Percentiles rank a stretch among this genome's conserved stretches.
Conservation (phyloP, 257 asterid species). For the Lithospermum erythrorhizon region DNA sequence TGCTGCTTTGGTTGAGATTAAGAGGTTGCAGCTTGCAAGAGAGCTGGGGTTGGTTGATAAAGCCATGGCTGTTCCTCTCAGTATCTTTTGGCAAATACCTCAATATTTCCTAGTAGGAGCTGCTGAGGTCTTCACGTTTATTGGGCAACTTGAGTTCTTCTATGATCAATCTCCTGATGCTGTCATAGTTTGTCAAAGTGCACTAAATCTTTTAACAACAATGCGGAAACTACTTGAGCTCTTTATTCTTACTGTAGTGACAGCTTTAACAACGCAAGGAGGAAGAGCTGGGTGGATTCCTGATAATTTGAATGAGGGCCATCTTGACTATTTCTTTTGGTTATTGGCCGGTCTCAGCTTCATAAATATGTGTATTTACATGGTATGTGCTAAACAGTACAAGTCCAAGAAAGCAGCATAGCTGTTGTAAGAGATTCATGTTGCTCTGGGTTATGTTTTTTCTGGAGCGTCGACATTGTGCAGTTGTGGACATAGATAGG, state of each 20-base stretch:
- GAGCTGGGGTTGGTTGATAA: conserved; percentile 36
- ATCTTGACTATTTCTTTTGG: conserved; percentile 80
- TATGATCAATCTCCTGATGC: conserved; percentile 95
- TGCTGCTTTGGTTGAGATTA: conserved; percentile 67
- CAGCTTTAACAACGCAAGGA: conserved; percentile 50
- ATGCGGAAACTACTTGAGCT: conserved; percentile 74
- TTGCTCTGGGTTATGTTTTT: too few species aligned
- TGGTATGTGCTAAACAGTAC: conserved; percentile 55
- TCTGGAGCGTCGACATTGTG: not conserved
- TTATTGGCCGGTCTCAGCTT: conserved; percentile 72
- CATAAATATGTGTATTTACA: conserved; percentile 47
- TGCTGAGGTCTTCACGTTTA: conserved; percentile 64
- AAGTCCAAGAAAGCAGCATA: conserved; percentile 63
- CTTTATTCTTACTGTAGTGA: conserved; percentile 70
- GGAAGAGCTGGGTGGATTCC: conserved; percentile 84
- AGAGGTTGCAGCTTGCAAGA: conserved; percentile 38
- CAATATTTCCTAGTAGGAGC: conserved; percentile 72
- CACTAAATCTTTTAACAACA: conserved; percentile 56
- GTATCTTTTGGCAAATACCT: conserved; percentile 74
- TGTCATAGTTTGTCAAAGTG: conserved; percentile 83
- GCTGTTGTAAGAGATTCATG: not conserved
- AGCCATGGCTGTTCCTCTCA: conserved; percentile 44
- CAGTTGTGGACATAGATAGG: not conserved
- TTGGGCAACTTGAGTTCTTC: conserved; percentile 84
- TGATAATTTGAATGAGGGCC: conserved; percentile 74